Evolutionary conservation across 192 early-diverging fungal genomes (phyloP).

Genomic region (Paraglomus brasilianum): DNA sequence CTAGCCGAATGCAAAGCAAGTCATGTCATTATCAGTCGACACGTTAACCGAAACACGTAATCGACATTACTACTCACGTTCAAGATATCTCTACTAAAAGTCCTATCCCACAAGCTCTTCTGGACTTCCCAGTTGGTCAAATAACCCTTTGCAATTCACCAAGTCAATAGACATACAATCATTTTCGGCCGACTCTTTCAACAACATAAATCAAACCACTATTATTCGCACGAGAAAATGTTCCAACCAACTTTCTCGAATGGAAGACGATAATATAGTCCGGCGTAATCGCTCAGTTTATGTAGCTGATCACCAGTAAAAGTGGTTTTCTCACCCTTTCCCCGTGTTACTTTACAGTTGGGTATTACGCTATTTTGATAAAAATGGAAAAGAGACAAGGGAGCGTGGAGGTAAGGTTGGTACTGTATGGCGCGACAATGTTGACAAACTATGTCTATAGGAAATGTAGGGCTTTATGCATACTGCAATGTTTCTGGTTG

Average conservation of each 20-base stretch:
- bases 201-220: constrained; percentile 19
- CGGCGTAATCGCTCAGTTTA: constrained; percentile 64
- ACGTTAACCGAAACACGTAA: background rate
- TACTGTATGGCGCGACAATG: background rate
- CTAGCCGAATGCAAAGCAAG: constrained; percentile 31
- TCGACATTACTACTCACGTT: constrained; percentile 45
- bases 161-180: background rate
- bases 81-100: constrained; percentile 61
- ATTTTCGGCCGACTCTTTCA: too few relatives aligned
- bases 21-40: background rate
- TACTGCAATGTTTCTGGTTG: constrained; percentile 35
- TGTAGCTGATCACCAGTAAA: constrained; percentile 72
- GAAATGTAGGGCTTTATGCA: background rate
- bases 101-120: constrained; percentile 75
- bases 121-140: constrained; percentile 78
- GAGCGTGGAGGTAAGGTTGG: background rate
- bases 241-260: constrained; percentile 65
- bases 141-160: constrained; percentile 49
- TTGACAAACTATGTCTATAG: background rate
- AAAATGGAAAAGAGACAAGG: background rate
- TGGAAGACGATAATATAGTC: constrained; percentile 68
- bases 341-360: constrained; percentile 60
- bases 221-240: background rate
- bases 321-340: constrained; percentile 49
- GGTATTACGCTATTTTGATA: constrained; percentile 51